These are phyloP conservation scores for Arctium lappa DNA, from an alignment of 129 eudicot genomes.

Conservation along the genomic window DNA sequence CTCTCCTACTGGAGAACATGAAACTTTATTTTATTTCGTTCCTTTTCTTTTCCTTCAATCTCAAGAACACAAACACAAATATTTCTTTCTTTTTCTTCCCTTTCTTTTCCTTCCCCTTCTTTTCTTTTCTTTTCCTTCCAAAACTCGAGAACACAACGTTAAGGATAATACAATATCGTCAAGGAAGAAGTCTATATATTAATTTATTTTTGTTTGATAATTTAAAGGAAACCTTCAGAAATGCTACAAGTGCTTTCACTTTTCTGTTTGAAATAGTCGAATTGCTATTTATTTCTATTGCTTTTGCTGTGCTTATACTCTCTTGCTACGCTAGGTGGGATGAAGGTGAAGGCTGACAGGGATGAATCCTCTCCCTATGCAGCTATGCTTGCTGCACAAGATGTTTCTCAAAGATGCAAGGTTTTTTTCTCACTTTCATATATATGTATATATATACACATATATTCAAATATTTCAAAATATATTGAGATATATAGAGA, in stretches of 20 bases:
- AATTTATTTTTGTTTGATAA: background rate
- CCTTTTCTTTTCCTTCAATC: no score
- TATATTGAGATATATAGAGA: background rate
- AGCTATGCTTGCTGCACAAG: constrained; percentile 50
- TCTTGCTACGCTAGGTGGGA: constrained; percentile 23
- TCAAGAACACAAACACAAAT: no score
- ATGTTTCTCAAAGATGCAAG: constrained; percentile 43
- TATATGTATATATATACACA: no score
- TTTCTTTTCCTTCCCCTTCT: no score
- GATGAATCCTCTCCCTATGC: constrained; percentile 47
- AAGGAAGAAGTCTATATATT: background rate
- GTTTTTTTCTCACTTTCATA: background rate
- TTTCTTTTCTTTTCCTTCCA: no score
- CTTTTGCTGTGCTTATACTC: background rate
- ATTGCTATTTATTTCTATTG: background rate
- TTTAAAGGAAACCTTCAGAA: background rate
- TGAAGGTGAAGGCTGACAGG: constrained; percentile 46
- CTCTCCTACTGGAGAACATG: no score
- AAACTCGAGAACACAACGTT: background rate
- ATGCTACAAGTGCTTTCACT: background rate
- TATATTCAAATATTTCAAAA: background rate
- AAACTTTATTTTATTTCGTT: no score
- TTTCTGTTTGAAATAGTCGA: background rate
- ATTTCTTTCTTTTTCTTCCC: no score
- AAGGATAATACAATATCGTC: background rate